A percentile compares a stretch with the other conserved stretches of the same genome.
Conservation (phyloP, 495 filamentous ascomycete species). For the Hypoxylon perforatum region DNA sequence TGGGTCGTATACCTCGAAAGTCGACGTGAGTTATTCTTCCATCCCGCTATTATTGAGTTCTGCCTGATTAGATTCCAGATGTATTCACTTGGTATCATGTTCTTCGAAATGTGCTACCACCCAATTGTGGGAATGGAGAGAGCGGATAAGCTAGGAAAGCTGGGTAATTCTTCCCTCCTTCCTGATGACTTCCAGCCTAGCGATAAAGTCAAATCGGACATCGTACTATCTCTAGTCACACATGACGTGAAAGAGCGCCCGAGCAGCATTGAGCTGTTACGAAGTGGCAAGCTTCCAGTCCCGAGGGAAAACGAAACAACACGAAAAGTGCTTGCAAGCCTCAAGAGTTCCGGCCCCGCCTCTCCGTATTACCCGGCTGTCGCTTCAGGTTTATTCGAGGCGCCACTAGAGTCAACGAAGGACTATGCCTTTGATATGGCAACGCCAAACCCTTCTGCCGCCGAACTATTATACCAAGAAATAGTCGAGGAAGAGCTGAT, state of each 20-base stretch:
- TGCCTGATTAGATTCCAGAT: constrained; percentile 65
- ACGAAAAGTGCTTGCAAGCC: constrained; percentile 78
- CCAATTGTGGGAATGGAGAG: constrained; percentile 90
- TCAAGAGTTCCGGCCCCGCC: constrained; percentile 80
- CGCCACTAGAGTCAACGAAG: constrained; percentile 76
- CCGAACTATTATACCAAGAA: constrained; percentile 75
- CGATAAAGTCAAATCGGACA: constrained; percentile 76
- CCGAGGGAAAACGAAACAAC: constrained; percentile 94
- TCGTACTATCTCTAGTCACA: constrained; percentile 82
- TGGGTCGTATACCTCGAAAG: constrained; percentile 89
- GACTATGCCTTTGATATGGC: constrained; percentile 89
- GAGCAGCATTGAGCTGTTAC: constrained; percentile 84
- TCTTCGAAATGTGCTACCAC: constrained; percentile 95
- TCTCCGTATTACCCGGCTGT: constrained; percentile 93
- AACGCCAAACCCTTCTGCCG: constrained; percentile 59
- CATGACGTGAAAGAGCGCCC: constrained; percentile 85
- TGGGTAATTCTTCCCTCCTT: constrained; percentile 74
- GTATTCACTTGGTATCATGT: constrained; percentile 97
- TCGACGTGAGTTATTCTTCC: constrained; percentile 73
- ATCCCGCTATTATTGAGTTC: not conserved
- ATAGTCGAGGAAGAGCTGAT: constrained; percentile 80
- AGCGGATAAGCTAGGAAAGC: constrained; percentile 73
- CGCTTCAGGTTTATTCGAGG: constrained; percentile 82
- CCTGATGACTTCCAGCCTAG: constrained; percentile 79
- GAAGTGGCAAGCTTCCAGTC: constrained; percentile 87